Conservation (phyloP, 176 grass and related monocot genomes). For the Hordeum vulgare region DNA sequence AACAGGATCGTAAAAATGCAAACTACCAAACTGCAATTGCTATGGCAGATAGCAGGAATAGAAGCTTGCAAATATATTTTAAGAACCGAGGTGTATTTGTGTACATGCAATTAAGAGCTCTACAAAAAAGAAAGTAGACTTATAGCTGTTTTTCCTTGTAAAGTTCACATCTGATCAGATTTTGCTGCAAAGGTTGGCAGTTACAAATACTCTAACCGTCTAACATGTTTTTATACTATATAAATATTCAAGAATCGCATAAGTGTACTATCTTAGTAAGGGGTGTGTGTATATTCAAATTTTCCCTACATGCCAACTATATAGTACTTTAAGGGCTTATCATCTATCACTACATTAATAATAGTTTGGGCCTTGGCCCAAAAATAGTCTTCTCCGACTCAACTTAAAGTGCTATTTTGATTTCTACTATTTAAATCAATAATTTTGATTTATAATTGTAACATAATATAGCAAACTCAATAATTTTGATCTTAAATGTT, state of each 20-base stretch:
- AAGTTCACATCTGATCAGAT: background rate
- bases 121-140: background rate
- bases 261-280: background rate
- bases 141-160: background rate
- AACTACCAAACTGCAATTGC: background rate
- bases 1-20: background rate
- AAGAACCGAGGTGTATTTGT: background rate
- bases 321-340: background rate
- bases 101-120: background rate
- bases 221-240: background rate
- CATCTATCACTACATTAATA: constrained; percentile 1
- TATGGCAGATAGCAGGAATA: background rate
- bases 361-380: background rate
- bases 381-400: background rate
- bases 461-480: background rate
- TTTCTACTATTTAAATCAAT: background rate
- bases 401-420: background rate
- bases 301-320: background rate
- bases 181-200: background rate
- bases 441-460: background rate
- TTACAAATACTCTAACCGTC: background rate
- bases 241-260: background rate
- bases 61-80: background rate
- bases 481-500: background rate
- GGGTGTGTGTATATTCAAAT: background rate